These are phyloP conservation scores for Colletotrichum echinochloae DNA, from an alignment of 2,329 filamentous ascomycete genomes.

Conservation along the genomic window DNA sequence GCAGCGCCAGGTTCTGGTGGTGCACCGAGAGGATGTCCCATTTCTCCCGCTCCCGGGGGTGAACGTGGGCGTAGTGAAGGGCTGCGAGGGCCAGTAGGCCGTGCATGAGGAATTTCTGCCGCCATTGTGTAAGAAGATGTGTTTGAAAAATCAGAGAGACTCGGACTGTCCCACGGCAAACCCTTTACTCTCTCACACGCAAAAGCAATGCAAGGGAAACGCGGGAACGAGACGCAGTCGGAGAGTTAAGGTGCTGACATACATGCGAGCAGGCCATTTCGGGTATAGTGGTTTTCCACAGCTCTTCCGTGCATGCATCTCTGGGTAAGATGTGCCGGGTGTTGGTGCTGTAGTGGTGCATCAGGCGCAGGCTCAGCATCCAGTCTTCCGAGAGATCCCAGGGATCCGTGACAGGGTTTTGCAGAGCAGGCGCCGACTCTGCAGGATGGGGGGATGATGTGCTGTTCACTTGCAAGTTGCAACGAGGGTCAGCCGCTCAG, in stretches of 20 bases:
- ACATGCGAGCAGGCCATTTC: constrained; percentile 38
- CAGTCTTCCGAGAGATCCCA: constrained; percentile 45
- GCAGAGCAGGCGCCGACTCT: constrained; percentile 1
- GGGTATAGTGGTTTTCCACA: constrained; percentile 39
- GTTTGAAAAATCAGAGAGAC: background rate
- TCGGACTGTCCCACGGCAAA: constrained; percentile 31
- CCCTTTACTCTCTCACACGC: constrained; percentile 45
- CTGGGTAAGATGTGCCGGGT: constrained; percentile 48
- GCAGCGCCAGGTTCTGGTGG: constrained; percentile 49
- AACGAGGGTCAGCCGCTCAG: background rate
- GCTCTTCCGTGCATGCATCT: constrained; percentile 36
- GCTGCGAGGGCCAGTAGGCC: constrained; percentile 50
- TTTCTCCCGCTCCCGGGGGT: constrained; percentile 43
- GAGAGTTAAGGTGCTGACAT: background rate
- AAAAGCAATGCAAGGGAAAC: constrained; percentile 31
- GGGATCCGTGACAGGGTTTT: constrained; percentile 22
- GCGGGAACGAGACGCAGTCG: background rate
- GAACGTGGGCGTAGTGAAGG: constrained; percentile 47
- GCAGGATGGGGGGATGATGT: constrained; percentile 25
- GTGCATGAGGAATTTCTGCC: constrained; percentile 48
- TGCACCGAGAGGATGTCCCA: constrained; percentile 48
- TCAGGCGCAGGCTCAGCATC: constrained; percentile 51
- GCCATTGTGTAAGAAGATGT: background rate
- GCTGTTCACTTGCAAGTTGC: constrained; percentile 7
- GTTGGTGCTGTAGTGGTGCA: constrained; percentile 51